Percentiles rank a stretch among this genome's conserved stretches.
Evolutionary conservation across 169 alveolate species (phyloP).

Genomic region (Neospora caninum): DNA sequence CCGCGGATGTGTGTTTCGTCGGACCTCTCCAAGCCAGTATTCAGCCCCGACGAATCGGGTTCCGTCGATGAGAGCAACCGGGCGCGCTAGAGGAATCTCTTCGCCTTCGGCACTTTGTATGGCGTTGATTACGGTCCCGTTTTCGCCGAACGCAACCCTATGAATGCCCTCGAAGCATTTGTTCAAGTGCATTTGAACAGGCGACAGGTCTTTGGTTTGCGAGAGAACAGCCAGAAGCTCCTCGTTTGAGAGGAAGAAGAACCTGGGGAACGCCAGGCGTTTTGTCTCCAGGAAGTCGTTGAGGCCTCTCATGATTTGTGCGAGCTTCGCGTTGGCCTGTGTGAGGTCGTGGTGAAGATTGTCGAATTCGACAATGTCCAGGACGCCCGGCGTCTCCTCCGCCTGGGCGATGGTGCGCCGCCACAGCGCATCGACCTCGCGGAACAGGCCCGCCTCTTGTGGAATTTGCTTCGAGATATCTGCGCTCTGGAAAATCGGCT

Average conservation of each 20-base stretch:
- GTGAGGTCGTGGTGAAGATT: conserved; percentile 77
- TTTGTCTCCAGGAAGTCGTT: conserved; percentile 93
- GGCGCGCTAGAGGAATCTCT: conserved; percentile 79
- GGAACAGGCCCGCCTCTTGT: conserved; percentile 75
- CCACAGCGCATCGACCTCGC: conserved; percentile 71
- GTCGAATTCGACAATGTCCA: conserved; percentile 82
- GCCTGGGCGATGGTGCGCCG: conserved; percentile 61
- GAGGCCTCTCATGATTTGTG: conserved; percentile 86
- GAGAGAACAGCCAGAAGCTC: conserved; percentile 93
- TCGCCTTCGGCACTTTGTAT: conserved; percentile 91
- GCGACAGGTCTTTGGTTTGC: conserved; percentile 92
- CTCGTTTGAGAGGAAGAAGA: conserved; percentile 94
- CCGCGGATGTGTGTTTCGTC: too few species aligned
- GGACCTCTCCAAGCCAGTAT: conserved; percentile 4
- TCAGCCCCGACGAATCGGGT: conserved; percentile 44
- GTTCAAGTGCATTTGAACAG: conserved; percentile 91
- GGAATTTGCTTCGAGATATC: conserved; percentile 83
- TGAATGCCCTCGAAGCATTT: conserved; percentile 94
- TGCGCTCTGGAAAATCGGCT: conserved; percentile 84
- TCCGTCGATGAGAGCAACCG: conserved; percentile 75
- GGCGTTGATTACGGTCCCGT: conserved; percentile 80
- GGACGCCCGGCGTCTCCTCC: conserved; percentile 64
- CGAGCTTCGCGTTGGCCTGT: conserved; percentile 86
- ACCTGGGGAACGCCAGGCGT: conserved; percentile 88
- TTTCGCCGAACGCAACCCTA: conserved; percentile 76